Evolutionary conservation across 257 asterid species (phyloP).

Genomic region (Cinchona pubescens): DNA sequence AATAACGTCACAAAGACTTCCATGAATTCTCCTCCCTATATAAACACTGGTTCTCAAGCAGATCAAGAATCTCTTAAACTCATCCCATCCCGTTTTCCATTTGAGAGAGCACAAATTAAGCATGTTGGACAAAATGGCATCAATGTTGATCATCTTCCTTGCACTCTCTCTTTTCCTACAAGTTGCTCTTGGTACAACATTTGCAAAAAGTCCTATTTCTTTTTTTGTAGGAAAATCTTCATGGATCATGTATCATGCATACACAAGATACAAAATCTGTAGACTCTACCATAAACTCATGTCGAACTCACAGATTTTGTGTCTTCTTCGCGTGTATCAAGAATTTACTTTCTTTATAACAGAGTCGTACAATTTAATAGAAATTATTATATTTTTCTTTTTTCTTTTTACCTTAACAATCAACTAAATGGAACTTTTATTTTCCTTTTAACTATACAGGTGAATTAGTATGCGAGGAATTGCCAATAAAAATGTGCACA

Average conservation of each 20-base stretch:
- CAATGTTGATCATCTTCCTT: constrained; percentile 15
- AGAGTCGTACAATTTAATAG: no score
- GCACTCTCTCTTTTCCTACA: constrained; percentile 23
- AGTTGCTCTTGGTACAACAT: constrained; percentile 25
- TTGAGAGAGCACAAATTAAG: neutral
- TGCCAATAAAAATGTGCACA: constrained; percentile 25
- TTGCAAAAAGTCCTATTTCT: neutral
- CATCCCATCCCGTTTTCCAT: neutral
- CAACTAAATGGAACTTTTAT: neutral
- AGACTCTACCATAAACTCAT: no score
- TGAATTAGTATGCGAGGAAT: constrained; percentile 30
- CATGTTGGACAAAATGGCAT: constrained; percentile 17
- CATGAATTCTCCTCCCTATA: neutral
- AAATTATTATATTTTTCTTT: no score
- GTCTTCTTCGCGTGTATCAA: no score
- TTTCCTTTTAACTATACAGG: constrained; percentile 12
- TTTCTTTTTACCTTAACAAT: neutral
- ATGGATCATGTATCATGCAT: no score
- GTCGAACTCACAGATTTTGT: no score
- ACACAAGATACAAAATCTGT: no score
- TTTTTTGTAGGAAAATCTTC: no score
- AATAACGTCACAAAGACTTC: neutral
- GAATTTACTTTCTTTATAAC: no score
- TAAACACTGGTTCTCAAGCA: neutral
- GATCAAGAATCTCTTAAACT: neutral